These are phyloP conservation scores for Daedaleopsis sinensis DNA, from an alignment of 768 basidiomycete genomes.

Conservation along the genomic window DNA sequence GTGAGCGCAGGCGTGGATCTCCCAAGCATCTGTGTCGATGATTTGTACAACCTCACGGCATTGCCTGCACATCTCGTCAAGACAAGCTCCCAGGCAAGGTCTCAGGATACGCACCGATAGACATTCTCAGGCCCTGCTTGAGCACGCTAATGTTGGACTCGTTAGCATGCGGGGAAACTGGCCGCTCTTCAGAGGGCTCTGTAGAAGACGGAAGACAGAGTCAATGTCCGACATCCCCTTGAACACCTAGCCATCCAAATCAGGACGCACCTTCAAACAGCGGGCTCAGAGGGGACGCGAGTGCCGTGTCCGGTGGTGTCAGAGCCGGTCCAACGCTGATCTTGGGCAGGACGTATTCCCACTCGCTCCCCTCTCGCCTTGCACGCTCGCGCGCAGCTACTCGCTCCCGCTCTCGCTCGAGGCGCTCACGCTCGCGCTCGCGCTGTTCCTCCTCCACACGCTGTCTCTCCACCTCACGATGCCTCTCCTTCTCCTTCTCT, in stretches of 20 bases:
- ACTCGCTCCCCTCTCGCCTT: slow-evolving; percentile 1
- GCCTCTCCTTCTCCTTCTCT: slow-evolving; percentile 30
- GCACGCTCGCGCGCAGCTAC: slow-evolving; percentile 14
- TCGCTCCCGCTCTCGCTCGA: slow-evolving; percentile 5
- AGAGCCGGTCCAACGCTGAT: slow-evolving; percentile 19
- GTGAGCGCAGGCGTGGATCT: slow-evolving; percentile 47
- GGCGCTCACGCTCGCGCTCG: slow-evolving; percentile 12
- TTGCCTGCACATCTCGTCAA: slow-evolving; percentile 48
- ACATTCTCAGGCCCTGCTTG: slow-evolving; percentile 73
- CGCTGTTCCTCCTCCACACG: slow-evolving; percentile 11
- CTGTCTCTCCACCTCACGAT: slow-evolving; percentile 20
- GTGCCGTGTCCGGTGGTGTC: slow-evolving; percentile 19
- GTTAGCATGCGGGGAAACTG: slow-evolving; percentile 18
- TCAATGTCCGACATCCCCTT: not conserved
- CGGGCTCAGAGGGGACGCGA: slow-evolving; percentile 30
- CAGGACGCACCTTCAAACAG: slow-evolving; percentile 26
- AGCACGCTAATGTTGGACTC: slow-evolving; percentile 52
- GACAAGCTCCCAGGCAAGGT: no score
- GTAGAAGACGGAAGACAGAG: not conserved
- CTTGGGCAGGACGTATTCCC: slow-evolving; percentile 20
- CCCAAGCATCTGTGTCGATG: slow-evolving; percentile 42
- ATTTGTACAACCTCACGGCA: slow-evolving; percentile 68
- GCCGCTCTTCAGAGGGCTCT: slow-evolving; percentile 22
- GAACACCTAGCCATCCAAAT: not conserved
- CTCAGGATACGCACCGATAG: slow-evolving; percentile 56